These are phyloP conservation scores for Dactylellina parvicollis DNA, from an alignment of 2,329 filamentous ascomycete species.

Conservation along the genomic window DNA sequence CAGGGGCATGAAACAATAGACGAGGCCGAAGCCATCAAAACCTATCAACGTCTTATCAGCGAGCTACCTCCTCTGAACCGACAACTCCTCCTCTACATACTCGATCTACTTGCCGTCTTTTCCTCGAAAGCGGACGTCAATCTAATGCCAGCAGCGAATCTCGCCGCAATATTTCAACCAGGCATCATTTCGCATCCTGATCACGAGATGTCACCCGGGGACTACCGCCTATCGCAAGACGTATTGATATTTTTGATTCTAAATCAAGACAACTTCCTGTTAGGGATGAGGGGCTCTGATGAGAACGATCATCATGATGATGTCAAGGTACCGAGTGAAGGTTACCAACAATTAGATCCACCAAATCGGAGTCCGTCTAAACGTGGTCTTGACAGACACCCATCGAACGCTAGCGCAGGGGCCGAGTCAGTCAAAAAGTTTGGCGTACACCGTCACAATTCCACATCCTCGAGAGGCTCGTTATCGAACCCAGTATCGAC, in stretches of 20 bases:
- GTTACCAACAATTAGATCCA: slow-evolving; percentile 64
- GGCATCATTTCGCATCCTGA: slow-evolving; percentile 92
- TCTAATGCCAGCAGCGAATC: slow-evolving; percentile 92
- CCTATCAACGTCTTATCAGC: slow-evolving; percentile 90
- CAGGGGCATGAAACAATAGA: slow-evolving; percentile 74
- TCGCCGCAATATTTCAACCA: slow-evolving; percentile 97
- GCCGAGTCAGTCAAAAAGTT: slow-evolving; percentile 86
- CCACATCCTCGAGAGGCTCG: slow-evolving; percentile 84
- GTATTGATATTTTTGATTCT: slow-evolving; percentile 98
- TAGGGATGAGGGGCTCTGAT: slow-evolving; percentile 93
- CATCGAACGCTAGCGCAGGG: slow-evolving; percentile 87
- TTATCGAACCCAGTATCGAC: slow-evolving; percentile 64
- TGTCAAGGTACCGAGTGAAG: slow-evolving; percentile 65
- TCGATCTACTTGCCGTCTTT: slow-evolving; percentile 95
- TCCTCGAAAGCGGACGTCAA: slow-evolving; percentile 96
- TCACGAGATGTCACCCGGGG: slow-evolving; percentile 93
- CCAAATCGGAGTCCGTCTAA: slow-evolving; percentile 66
- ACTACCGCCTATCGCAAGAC: slow-evolving; percentile 94
- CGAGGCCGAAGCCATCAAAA: slow-evolving; percentile 77
- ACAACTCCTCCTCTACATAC: slow-evolving; percentile 91
- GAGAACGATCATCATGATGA: slow-evolving; percentile 86
- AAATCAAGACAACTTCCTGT: slow-evolving; percentile 97
- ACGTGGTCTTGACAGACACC: slow-evolving; percentile 74
- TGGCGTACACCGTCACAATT: slow-evolving; percentile 84
- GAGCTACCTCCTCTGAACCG: slow-evolving; percentile 91